phyloP scores from a whole-genome alignment of 78 protist genomes.

The Trichosphaerium sp. region DNA sequence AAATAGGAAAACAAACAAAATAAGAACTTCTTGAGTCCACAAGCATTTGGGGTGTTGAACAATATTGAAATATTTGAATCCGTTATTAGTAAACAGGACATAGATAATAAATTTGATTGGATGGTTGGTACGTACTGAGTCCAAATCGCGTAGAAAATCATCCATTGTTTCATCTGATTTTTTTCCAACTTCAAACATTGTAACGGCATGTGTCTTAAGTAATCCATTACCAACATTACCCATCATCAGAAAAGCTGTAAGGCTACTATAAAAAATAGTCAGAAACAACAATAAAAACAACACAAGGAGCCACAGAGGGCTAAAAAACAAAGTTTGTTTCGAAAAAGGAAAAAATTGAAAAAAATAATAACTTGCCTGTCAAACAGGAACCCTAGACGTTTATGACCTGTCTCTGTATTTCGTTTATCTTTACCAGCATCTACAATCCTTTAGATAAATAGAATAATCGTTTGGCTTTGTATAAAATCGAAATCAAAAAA shows the following conservation, averaged over 20 bases:
- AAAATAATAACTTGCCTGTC: not conserved
- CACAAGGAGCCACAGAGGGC: not conserved
- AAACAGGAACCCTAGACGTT: too few species aligned
- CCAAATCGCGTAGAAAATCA: slow-evolving; percentile 55
- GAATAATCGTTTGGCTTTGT: too few species aligned
- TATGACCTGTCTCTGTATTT: too few species aligned
- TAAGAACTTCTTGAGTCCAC: not conserved
- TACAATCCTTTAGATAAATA: too few species aligned
- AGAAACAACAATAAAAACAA: not conserved
- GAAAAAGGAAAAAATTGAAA: not conserved
- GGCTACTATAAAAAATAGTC: not conserved
- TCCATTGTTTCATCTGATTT: slow-evolving; percentile 67
- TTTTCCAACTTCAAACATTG: slow-evolving; percentile 91
- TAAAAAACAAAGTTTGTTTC: not conserved
- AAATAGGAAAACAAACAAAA: too few species aligned
- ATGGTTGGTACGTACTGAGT: not conserved
- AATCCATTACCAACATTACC: slow-evolving; percentile 70
- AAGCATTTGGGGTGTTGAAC: too few species aligned
- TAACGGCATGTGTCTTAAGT: slow-evolving; percentile 88
- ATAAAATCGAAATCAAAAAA: too few species aligned
- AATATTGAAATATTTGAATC: too few species aligned
- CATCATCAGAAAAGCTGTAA: slow-evolving; percentile 92
- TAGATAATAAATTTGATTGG: too few species aligned
- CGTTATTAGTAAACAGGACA: too few species aligned
- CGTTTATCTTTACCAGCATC: too few species aligned